Evolutionary conservation across 768 basidiomycete genomes (phyloP), one percentile per base, ranked within the genome.

Genomic region (Lactifluus volemus): DNA sequence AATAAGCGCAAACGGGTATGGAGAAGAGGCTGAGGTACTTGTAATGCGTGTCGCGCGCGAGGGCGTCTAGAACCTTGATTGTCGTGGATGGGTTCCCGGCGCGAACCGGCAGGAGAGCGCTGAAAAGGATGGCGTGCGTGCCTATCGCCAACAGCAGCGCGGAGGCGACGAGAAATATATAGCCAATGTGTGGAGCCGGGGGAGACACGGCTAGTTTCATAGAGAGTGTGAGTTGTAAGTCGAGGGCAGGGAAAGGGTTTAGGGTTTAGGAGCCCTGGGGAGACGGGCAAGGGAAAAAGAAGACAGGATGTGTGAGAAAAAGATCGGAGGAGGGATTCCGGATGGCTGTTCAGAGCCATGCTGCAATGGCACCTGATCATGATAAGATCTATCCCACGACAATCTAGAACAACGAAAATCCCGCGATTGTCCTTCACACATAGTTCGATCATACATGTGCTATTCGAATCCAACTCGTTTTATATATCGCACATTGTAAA

Each of bases 11-110:
- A 8, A 86, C 85, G 12, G 96, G 93, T 49, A 98, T 80, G 48
- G 94, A 76, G 42, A 97, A 74, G 11, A 94, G 73, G 34, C 74
- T 68, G 66, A 96, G 83, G 73, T 96, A 97, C 74, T 94, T 95
- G 83, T 96, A 96, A 70, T 97, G 91, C 25, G 77, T 82, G 74
- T 96, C 94, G 44, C 73, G 67, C 2, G 82, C 84, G 10, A 94
- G 75, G 54, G 73, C 67, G 69, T 87, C 84, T 60, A 92, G 73
- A 19, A 84, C 49, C 90, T 8, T 52, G 29, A 15, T 52, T 8
- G 11, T 36, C 39, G 7, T 32, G 41, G 36, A 11, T 34, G 21
- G 21, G 56, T 50, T 38, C 25, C 19, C 54, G 42, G 49, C 10
- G 25, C 30, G 25, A 21, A 15, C 39, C 36, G 58, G 54, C 3